phyloP scores from a whole-genome alignment of 352 stramenopile species.

The Globisporangium nodosum region DNA sequence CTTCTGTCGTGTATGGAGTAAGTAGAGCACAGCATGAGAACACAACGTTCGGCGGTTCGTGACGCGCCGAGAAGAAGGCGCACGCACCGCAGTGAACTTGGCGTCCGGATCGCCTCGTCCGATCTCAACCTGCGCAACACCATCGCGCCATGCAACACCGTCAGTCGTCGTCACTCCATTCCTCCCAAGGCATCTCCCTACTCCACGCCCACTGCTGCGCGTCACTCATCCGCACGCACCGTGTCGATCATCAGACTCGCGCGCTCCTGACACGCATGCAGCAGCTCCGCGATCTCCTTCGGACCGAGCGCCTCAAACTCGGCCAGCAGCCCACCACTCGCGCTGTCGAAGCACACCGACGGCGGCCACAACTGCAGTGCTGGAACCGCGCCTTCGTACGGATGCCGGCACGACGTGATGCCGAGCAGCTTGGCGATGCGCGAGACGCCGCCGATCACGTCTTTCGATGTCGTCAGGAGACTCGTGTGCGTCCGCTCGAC shows the following conservation, averaged over 20 bases:
- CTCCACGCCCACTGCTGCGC: not conserved
- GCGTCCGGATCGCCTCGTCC: slow-evolving; percentile 57
- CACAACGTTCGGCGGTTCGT: not conserved
- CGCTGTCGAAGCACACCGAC: slow-evolving; percentile 37
- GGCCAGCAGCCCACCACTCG: slow-evolving; percentile 39
- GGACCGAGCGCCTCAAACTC: slow-evolving; percentile 68
- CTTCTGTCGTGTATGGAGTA: not conserved
- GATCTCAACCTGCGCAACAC: slow-evolving; percentile 49
- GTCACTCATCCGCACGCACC: slow-evolving; percentile 20
- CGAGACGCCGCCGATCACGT: slow-evolving; percentile 59
- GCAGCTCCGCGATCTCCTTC: slow-evolving; percentile 47
- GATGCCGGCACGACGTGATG: slow-evolving; percentile 57
- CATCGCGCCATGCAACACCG: not conserved
- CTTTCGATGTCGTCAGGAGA: slow-evolving; percentile 68
- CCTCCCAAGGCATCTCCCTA: not conserved
- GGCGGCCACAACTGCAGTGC: slow-evolving; percentile 58
- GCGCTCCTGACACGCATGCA: slow-evolving; percentile 77
- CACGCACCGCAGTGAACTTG: slow-evolving; percentile 53
- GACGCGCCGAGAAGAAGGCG: not conserved
- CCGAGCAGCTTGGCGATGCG: slow-evolving; percentile 71
- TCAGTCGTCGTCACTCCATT: not conserved
- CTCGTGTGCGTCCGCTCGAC: slow-evolving; percentile 59
- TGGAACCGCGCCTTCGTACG: slow-evolving; percentile 56
- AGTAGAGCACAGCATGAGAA: not conserved
- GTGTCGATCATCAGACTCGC: slow-evolving; percentile 65